phyloP scores from a whole-genome alignment of 179 eudicot genomes.

The Gypsophila paniculata region DNA sequence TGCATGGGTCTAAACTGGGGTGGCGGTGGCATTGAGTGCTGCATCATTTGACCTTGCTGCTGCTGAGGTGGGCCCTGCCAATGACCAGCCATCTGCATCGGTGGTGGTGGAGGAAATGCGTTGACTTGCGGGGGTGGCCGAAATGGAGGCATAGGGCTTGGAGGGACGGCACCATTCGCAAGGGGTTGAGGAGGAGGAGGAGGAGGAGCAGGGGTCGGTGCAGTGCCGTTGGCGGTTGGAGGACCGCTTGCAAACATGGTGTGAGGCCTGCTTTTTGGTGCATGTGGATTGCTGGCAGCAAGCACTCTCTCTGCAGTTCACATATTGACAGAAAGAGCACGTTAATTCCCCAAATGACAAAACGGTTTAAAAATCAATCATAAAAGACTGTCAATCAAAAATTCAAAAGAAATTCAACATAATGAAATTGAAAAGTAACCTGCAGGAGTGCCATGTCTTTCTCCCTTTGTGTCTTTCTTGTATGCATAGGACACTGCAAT shows the following conservation, averaged over 20 bases:
- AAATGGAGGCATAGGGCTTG: conserved; percentile 41
- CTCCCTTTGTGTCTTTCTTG: conserved; percentile 97
- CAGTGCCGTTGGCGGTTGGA: conserved; percentile 59
- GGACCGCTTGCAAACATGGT: conserved; percentile 94
- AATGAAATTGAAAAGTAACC: conserved; percentile 36
- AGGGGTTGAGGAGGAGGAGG: conserved; percentile 58
- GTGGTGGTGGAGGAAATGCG: conserved; percentile 42
- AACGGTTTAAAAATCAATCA: not conserved
- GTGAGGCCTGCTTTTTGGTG: conserved; percentile 78
- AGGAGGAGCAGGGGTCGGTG: conserved; percentile 35
- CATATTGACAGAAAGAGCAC: not conserved
- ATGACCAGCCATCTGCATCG: conserved; percentile 48
- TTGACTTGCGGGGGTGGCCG: conserved; percentile 48
- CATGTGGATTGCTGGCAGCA: conserved; percentile 75
- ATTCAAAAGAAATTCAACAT: not conserved
- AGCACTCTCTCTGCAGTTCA: conserved; percentile 62
- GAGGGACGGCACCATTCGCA: conserved; percentile 64
- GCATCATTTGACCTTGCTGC: conserved; percentile 42
- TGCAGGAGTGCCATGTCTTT: conserved; percentile 97
- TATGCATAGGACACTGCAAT: conserved; percentile 95
- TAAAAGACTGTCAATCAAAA: not conserved
- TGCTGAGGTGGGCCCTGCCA: conserved; percentile 70
- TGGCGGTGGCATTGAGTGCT: conserved; percentile 40
- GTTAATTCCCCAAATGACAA: not conserved
- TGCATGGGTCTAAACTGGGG: conserved; percentile 48